Evolutionary conservation across 2,329 filamentous ascomycete species (phyloP), one percentile per base, ranked within the genome.

Genomic region (Penicillium sp.): DNA sequence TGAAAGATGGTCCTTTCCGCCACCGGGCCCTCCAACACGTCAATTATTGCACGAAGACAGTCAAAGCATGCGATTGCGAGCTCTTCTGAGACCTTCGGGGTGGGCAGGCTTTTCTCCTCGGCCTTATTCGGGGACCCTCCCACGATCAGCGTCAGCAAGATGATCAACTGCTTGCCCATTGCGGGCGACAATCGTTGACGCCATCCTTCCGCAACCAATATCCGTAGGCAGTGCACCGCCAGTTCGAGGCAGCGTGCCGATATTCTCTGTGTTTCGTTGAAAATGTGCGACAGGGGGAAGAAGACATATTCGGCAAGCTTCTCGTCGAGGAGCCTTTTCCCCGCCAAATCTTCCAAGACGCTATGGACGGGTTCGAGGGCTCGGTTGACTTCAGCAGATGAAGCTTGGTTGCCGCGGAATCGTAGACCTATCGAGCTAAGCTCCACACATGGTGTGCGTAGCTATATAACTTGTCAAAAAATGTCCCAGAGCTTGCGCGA

Each of bases 241-340:
- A 86, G 69, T 65, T 98, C 93, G 6, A 93, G 72, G 32, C 67
- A 69, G 42, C 79, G 78, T 38, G 86, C 78, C 0, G 90, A 83
- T 44, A 90, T 81, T 39, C 78, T 76, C 52, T 86, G 80, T 56
- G 87, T 85, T 52, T 83, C 79, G 48, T 88, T 84, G 59, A 98
- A 84, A 31, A 97, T 81, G 57, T 93, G 86, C 0, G 88, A 89
- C 0, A 98, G 74, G 0, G 93, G 93, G 52, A 96, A 95, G 74
- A 97, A 97, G 61, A 87, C 79, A 74, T 97, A 98, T 72, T 96
- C 90, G 11, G 90, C 89, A 14, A 97, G 73, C 65, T 89, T 91
- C 42, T 84, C 78, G 65, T 96, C 88, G 14, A 97, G 64, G 1
- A 64, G 58, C 52, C 68, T 60, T 28, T 70, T 65, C 6, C 59